Conservation (phyloP, 306 rosid species). For the Dryas alaskensis region DNA sequence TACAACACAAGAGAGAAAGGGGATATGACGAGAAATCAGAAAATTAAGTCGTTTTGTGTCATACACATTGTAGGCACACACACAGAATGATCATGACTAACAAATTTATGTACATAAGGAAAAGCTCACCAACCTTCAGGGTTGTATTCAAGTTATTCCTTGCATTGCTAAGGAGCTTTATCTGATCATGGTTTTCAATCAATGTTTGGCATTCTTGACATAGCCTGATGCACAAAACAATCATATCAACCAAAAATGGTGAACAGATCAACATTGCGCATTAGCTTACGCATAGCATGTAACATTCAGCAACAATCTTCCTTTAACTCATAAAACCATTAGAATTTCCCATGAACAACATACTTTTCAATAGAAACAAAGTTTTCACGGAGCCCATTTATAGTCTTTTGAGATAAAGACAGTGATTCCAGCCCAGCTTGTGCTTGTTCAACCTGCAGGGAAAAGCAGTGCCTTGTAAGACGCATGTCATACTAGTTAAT, state of each 20-base stretch:
- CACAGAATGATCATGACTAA: not conserved
- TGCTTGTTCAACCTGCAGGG: conserved; percentile 87
- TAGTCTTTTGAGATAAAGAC: conserved; percentile 59
- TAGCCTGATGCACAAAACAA: conserved; percentile 54
- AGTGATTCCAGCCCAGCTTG: conserved; percentile 84
- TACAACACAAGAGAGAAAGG: not conserved
- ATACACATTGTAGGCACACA: not conserved
- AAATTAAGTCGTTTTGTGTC: not conserved
- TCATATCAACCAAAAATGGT: conserved; percentile 29
- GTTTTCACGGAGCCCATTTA: conserved; percentile 79
- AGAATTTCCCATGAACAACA: conserved; percentile 34
- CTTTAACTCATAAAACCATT: conserved; percentile 20
- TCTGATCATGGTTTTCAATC: conserved; percentile 96
- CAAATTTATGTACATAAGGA: conserved; percentile 9
- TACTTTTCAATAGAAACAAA: conserved; percentile 90
- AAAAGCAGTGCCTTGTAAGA: conserved; percentile 22
- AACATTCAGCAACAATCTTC: conserved; percentile 9
- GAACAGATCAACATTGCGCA: conserved; percentile 12
- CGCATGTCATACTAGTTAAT: conserved; percentile 14
- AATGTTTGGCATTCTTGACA: conserved; percentile 93
- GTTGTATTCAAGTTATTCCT: conserved; percentile 94
- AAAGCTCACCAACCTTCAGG: conserved; percentile 61
- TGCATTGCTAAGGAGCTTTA: conserved; percentile 96
- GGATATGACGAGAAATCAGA: not conserved
- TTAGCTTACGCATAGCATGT: conserved; percentile 2